Evolutionary conservation across 2,329 filamentous ascomycete species (phyloP), one percentile per base, ranked within the genome.

Genomic region (Penicillium italicum): DNA sequence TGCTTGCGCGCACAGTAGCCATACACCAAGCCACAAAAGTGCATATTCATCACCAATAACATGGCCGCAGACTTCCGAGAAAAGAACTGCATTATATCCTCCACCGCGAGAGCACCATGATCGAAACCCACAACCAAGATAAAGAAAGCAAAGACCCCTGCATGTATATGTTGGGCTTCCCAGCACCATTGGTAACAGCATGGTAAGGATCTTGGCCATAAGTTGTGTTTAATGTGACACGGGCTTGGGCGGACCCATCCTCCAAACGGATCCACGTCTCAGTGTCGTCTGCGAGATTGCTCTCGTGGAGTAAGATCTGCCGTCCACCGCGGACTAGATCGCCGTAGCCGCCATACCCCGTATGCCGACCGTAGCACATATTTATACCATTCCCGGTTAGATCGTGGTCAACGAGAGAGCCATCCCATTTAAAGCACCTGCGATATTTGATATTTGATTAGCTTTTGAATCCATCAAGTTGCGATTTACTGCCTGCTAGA

Each of bases 321-420:
- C 85, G 75, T 3, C 80, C 78, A 1, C 86, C 87, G 0, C 86
- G 80, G 16, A 81, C 80, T 83, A 83, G 87, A 45, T 76, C 76
- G 0, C 85, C 84, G 58, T 89, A 89, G 0, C 87, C 87, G 0
- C 86, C 87, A 54, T 89, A 89, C 0, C 87, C 87, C 0, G 83
- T 80, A 61, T 87, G 85, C 61, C 87, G 83, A 5, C 85, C 84
- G 59, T 82, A 84, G 64, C 86, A 88, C 59, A 80, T 50, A 34
- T 73, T 67, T 4, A 77, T 53, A 2, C 78, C 78, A 51, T 76
- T 79, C 0, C 78, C 80, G 0, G 68, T 69, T 1, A 72, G 41
- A 5, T 62, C 64, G 38, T 65, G 69, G 5, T 60, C 62, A 0
- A 69, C 63, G 2, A 74, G 62, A 1, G 56, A 45, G 0, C 34